Conservation (phyloP, 148 eudicot species). For the Amaranthus cruentus region DNA sequence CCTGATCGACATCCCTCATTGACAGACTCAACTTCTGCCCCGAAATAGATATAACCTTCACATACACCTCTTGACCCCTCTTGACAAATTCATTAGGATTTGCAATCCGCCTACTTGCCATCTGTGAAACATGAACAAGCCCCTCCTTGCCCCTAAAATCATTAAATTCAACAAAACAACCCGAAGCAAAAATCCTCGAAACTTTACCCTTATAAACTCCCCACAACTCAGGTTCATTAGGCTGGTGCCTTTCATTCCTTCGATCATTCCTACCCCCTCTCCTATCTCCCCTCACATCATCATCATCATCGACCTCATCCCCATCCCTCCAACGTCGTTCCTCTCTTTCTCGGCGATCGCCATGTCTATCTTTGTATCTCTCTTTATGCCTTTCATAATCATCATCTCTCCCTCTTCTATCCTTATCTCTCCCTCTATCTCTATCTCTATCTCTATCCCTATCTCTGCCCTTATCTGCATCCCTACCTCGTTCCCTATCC, state of each 20-base stretch:
- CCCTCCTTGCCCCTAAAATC: constrained; percentile 83
- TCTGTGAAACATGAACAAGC: constrained; percentile 78
- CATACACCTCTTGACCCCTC: constrained; percentile 83
- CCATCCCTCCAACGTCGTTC: constrained; percentile 20
- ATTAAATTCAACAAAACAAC: constrained; percentile 73
- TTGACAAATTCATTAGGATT: constrained; percentile 77
- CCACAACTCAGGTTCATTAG: constrained; percentile 56
- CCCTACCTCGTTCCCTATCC: constrained; percentile 18
- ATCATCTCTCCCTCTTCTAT: constrained; percentile 5
- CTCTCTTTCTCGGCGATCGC: constrained; percentile 18
- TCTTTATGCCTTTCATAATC: constrained; percentile 10
- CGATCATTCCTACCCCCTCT: constrained; percentile 21
- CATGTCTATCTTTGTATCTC: neutral
- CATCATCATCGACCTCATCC: constrained; percentile 32
- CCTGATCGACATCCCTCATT: constrained; percentile 89
- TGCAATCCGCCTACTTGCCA: constrained; percentile 64
- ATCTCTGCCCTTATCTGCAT: constrained; percentile 21
- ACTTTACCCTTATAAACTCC: constrained; percentile 79
- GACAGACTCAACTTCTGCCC: constrained; percentile 75
- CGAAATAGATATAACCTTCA: constrained; percentile 67
- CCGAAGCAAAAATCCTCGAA: constrained; percentile 70
- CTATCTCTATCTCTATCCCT: constrained; percentile 21
- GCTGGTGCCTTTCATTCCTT: constrained; percentile 18
- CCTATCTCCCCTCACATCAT: constrained; percentile 30
- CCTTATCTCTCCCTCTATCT: constrained; percentile 11